Percentiles rank a stretch among this genome's conserved stretches.
phyloP scores from a whole-genome alignment of 257 asterid species.

The Nemophila menziesii region DNA sequence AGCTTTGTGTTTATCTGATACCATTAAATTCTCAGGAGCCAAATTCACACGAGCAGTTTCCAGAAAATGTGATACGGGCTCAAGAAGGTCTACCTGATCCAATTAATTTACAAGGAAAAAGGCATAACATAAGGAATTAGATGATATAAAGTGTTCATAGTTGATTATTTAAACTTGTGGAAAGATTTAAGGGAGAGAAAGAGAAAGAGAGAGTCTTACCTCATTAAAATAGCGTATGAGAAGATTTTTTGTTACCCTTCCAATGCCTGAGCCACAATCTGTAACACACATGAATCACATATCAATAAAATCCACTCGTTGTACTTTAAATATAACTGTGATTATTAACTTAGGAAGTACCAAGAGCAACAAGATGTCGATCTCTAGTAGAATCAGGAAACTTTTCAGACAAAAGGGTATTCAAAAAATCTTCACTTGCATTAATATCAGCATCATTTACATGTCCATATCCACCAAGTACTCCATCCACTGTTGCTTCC shows the following conservation, averaged over 20 bases:
- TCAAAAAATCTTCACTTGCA: constrained; percentile 66
- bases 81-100: constrained; percentile 86
- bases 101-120: not conserved
- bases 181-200: not conserved
- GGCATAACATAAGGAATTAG: not conserved
- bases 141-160: not conserved
- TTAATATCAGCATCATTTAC: constrained; percentile 69
- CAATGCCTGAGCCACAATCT: constrained; percentile 99
- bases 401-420: constrained; percentile 47
- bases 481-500: constrained; percentile 93
- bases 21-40: constrained; percentile 57
- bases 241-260: constrained; percentile 76
- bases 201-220: constrained; percentile 23
- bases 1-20: constrained; percentile 53
- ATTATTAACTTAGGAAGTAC: constrained; percentile 20
- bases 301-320: not conserved
- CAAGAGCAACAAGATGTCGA: constrained; percentile 66
- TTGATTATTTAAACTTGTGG: not conserved
- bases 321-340: not conserved
- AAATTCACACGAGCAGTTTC: constrained; percentile 74
- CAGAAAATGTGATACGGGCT: constrained; percentile 87
- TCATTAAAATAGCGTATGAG: constrained; percentile 75
- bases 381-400: constrained; percentile 52
- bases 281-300: constrained; percentile 8
- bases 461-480: constrained; percentile 80